Evolutionary conservation across 257 asterid species (phyloP).

Genomic region (Nicotiana tomentosiformis): DNA sequence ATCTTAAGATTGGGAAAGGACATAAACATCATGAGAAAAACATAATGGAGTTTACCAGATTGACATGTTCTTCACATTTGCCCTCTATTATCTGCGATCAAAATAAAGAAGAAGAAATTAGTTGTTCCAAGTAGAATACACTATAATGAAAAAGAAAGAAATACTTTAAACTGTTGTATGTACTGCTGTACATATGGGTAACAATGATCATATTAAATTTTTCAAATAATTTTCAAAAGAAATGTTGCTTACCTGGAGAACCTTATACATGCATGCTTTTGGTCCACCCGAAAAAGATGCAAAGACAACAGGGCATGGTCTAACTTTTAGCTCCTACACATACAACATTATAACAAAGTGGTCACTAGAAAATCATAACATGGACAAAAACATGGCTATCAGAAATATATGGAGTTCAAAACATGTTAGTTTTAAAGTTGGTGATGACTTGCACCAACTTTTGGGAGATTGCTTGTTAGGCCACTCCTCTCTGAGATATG

Average conservation of each 20-base stretch:
- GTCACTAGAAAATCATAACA: background rate
- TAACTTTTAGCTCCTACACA: constrained; percentile 69
- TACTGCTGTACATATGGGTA: background rate
- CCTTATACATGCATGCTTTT: constrained; percentile 93
- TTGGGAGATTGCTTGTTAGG: background rate
- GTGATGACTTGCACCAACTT: background rate
- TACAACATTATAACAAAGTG: constrained; percentile 3
- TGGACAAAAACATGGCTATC: background rate
- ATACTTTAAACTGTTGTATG: background rate
- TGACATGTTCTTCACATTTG: constrained; percentile 47
- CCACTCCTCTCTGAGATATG: background rate
- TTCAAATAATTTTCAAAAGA: background rate
- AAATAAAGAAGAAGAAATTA: constrained; percentile 9
- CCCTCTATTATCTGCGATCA: constrained; percentile 79
- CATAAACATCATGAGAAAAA: background rate
- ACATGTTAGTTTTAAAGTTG: background rate
- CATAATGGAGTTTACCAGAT: constrained; percentile 41
- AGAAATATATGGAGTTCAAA: background rate
- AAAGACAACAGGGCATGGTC: constrained; percentile 86
- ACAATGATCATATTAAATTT: background rate
- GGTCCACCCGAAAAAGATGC: constrained; percentile 98
- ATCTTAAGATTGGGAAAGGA: background rate
- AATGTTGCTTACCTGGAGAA: constrained; percentile 61
- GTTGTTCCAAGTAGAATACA: background rate
- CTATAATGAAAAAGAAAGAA: background rate